phyloP scores from a whole-genome alignment of 768 basidiomycete species.

The Suillus weaverae region DNA sequence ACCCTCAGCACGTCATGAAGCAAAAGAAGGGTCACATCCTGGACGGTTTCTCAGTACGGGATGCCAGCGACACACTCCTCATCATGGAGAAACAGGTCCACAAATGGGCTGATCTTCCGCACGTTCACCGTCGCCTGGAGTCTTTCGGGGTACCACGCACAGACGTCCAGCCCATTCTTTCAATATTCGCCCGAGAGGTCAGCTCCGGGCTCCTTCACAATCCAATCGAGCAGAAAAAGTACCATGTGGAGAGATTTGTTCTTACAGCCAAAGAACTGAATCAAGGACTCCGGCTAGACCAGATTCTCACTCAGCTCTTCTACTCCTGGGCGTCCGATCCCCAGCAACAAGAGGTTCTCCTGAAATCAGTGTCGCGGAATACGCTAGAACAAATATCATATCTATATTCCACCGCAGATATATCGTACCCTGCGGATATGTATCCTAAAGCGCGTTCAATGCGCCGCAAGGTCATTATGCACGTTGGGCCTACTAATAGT shows the following conservation, averaged over 20 bases:
- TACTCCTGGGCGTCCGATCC: slow-evolving; percentile 54
- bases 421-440: slow-evolving; percentile 48
- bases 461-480: slow-evolving; percentile 82
- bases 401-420: slow-evolving; percentile 40
- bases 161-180: slow-evolving; percentile 43
- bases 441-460: slow-evolving; percentile 55
- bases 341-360: slow-evolving; percentile 24
- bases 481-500: slow-evolving; percentile 97
- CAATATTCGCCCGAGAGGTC: slow-evolving; percentile 41
- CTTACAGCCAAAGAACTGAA: slow-evolving; percentile 32
- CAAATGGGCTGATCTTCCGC: slow-evolving; percentile 37
- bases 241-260: slow-evolving; percentile 45
- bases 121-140: slow-evolving; percentile 41
- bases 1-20: slow-evolving; percentile 4
- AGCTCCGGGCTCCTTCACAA: slow-evolving; percentile 29
- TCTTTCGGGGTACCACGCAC: slow-evolving; percentile 48
- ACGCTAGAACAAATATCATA: slow-evolving; percentile 41
- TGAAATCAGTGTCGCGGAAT: slow-evolving; percentile 25
- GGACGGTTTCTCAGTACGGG: slow-evolving; percentile 2
- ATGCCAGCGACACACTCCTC: slow-evolving; percentile 15
- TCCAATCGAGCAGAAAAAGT: slow-evolving; percentile 25
- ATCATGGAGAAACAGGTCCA: slow-evolving; percentile 38
- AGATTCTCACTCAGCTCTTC: slow-evolving; percentile 52
- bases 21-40: slow-evolving; percentile 5
- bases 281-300: slow-evolving; percentile 38